A percentile compares a stretch with the other conserved stretches of the same genome.
Evolutionary conservation across 2,329 filamentous ascomycete genomes (phyloP).

Genomic region (Juglanconis oblonga): DNA sequence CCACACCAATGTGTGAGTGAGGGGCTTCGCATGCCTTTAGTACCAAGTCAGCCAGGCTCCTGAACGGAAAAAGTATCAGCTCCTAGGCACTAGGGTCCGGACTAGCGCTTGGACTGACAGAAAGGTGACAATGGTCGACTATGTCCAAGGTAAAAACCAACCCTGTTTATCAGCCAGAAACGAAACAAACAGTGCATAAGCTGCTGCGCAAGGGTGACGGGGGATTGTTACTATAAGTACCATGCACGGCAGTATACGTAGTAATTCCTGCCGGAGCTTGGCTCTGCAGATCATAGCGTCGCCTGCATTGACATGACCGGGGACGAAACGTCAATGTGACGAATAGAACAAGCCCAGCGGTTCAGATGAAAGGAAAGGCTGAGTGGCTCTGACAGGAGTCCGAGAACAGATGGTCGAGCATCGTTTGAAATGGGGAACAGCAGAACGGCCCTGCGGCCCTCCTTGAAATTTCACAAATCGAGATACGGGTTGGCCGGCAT

Average conservation of each 20-base stretch:
- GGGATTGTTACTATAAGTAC: not conserved
- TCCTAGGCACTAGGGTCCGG: not conserved
- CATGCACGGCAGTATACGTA: not conserved
- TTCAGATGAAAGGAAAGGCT: not conserved
- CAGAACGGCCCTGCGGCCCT: not conserved
- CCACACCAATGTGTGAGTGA: not conserved
- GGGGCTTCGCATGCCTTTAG: conserved; percentile 3
- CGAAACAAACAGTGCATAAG: conserved; percentile 4
- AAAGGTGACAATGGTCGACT: no score
- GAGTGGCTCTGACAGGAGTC: not conserved
- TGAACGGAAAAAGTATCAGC: not conserved
- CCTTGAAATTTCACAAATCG: not conserved
- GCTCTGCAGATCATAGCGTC: conserved; percentile 14
- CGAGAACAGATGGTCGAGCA: not conserved
- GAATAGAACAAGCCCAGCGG: not conserved
- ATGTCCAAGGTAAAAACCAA: no score
- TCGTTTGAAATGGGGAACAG: not conserved
- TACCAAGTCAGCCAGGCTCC: not conserved
- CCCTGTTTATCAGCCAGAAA: not conserved
- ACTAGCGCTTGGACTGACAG: not conserved
- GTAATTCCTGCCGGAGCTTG: conserved; percentile 4
- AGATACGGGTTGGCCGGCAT: not conserved
- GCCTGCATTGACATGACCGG: not conserved
- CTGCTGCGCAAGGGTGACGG: not conserved
- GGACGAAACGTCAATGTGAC: not conserved